Evolutionary conservation across 23 red algal genomes (phyloP), one percentile per base, ranked within the genome.

Genomic region (Gracilariopsis chorda): DNA sequence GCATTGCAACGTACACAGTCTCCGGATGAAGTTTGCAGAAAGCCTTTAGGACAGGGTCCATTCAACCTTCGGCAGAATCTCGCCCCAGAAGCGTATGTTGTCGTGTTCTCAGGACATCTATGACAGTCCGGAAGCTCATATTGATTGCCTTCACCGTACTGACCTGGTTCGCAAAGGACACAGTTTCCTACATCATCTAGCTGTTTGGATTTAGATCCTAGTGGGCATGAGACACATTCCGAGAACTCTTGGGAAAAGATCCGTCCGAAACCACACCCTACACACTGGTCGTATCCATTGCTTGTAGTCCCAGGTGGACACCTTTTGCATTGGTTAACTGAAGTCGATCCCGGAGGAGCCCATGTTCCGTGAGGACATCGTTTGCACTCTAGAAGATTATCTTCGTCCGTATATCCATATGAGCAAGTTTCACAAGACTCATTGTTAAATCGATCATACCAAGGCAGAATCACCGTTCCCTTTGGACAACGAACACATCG

Each of bases 301-400:
- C 39, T 45, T 23, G 6, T 23, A 28, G 67, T 73, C 23, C 67
- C 67, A 4, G 67, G 11, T 73, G 67, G 39, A 46, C 67, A 73
- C 4, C 20, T 19, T 45, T 7, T 24, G 13, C 67, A 73, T 35
- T 73, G 67, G 29, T 73, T 4, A 73, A 73, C 29, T 73, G 67
- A 45, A 47, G 67, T 27, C 11, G 67, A 46, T 11, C 67, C 67
- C 3, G 39, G 67, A 73, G 40, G 7, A 44, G 67, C 36, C 3
- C 39, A 17, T 28, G 23, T 20, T 46, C 67, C 67, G 12, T 20
- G 36, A 46, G 40, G 67, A 17, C 67, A 73, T 25, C 40, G 2
- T 73, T 73, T 73, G 40, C 67, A 73, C 14, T 44, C 67, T 1
- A 73, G 36, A 23, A 73, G 67, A 16, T 73, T 73, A 25, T 73